Percentiles rank a stretch among this genome's conserved stretches.
Conservation (phyloP, 208 protist species). For the Hexamita inflata region DNA sequence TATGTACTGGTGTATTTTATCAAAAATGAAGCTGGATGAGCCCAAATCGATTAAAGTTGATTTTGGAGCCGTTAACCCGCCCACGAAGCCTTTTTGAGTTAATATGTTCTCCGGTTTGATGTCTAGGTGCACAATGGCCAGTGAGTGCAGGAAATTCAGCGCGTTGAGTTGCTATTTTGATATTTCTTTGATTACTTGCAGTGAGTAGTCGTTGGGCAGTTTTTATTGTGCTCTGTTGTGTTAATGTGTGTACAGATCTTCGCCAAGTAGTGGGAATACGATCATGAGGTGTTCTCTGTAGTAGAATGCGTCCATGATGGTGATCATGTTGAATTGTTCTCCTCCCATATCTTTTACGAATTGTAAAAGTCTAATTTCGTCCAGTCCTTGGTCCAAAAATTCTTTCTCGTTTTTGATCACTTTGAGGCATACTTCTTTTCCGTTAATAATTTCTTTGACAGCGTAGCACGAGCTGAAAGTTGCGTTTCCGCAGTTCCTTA, state of each 20-base stretch:
- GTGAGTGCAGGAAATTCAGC: conserved; percentile 21
- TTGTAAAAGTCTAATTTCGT: conserved; percentile 78
- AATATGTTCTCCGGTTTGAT: conserved; percentile 85
- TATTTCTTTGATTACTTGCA: conserved; percentile 27
- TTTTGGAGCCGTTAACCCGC: neutral
- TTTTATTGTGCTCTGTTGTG: neutral
- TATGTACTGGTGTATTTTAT: conserved; percentile 53
- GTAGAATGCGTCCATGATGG: conserved; percentile 82
- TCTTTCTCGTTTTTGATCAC: conserved; percentile 89
- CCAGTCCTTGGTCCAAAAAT: conserved; percentile 82
- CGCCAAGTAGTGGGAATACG: conserved; percentile 32
- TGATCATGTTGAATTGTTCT: conserved; percentile 65
- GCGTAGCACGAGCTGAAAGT: conserved; percentile 74
- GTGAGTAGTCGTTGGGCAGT: conserved; percentile 27
- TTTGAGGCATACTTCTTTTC: conserved; percentile 77
- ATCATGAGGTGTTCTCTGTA: conserved; percentile 48
- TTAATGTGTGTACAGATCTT: conserved; percentile 20
- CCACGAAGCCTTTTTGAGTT: neutral
- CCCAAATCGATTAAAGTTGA: conserved; percentile 61
- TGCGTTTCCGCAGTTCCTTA: conserved; percentile 72
- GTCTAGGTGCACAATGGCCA: conserved; percentile 71
- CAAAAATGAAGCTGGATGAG: conserved; percentile 48
- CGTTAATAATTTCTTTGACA: conserved; percentile 65
- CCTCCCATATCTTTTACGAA: conserved; percentile 73
- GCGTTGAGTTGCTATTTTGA: conserved; percentile 9